Percentiles rank a stretch among this genome's conserved stretches.
phyloP scores from a whole-genome alignment of 495 filamentous ascomycete species.

The Penicillium alfredii region DNA sequence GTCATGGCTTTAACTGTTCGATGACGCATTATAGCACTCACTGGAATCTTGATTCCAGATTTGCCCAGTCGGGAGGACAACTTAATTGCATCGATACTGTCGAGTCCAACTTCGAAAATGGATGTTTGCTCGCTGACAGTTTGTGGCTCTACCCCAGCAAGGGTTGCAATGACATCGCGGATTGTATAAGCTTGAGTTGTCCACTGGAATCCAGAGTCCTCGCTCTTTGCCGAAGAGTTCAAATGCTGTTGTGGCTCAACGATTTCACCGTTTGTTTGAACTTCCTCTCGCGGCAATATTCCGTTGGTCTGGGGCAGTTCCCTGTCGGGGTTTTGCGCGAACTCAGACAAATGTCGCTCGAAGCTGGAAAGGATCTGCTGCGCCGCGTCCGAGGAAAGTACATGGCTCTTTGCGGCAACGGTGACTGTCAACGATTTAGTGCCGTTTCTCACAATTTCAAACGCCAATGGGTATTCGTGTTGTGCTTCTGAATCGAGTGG shows the following conservation, averaged over 20 bases:
- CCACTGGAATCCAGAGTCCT: slow-evolving; percentile 45
- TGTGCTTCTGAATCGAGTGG: slow-evolving; percentile 49
- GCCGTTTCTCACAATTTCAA: slow-evolving; percentile 56
- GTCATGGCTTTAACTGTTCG: slow-evolving; percentile 56
- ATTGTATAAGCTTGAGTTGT: slow-evolving; percentile 42
- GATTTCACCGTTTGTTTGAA: slow-evolving; percentile 3
- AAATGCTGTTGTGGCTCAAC: neutral
- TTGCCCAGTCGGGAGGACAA: slow-evolving; percentile 59
- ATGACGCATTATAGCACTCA: slow-evolving; percentile 63
- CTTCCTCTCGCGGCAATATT: neutral
- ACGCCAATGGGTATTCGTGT: slow-evolving; percentile 62
- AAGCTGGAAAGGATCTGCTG: slow-evolving; percentile 22
- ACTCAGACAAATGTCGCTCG: slow-evolving; percentile 18
- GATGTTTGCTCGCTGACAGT: slow-evolving; percentile 51
- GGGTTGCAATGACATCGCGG: slow-evolving; percentile 51
- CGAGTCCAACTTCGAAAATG: slow-evolving; percentile 78
- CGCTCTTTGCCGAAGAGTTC: neutral
- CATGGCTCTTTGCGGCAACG: slow-evolving; percentile 41
- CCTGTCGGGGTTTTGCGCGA: slow-evolving; percentile 16
- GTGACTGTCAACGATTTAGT: slow-evolving; percentile 44
- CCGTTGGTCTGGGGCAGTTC: slow-evolving; percentile 14
- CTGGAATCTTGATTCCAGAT: slow-evolving; percentile 50
- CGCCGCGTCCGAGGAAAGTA: slow-evolving; percentile 12
- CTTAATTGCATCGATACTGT: slow-evolving; percentile 85
- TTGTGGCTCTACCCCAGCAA: slow-evolving; percentile 48